Evolutionary conservation across 257 asterid species (phyloP).

Genomic region (Parsonsia alboflavescens): DNA sequence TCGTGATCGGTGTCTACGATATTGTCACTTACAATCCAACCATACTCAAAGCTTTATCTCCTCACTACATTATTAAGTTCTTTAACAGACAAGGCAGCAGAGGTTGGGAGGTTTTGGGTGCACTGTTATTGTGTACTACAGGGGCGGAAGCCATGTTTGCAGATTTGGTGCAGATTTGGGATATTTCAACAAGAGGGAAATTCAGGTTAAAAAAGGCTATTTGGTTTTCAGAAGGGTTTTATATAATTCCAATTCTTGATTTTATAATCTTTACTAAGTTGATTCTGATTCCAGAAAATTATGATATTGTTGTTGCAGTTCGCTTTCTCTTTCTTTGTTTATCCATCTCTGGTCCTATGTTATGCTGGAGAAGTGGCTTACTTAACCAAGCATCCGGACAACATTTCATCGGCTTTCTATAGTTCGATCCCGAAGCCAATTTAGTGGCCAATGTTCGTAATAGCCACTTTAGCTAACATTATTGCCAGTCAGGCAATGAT

Average conservation of each 20-base stretch:
- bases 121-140: constrained; percentile 25
- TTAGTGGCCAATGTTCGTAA: constrained; percentile 69
- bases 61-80: constrained; percentile 23
- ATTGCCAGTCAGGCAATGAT: constrained; percentile 76
- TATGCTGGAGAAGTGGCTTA: constrained; percentile 19
- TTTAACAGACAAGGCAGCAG: constrained; percentile 12
- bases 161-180: too few species aligned
- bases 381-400: constrained; percentile 19
- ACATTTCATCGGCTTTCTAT: constrained; percentile 12
- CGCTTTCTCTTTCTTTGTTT: constrained; percentile 21
- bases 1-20: constrained; percentile 23
- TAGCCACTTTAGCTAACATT: constrained; percentile 61
- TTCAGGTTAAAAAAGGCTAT: too few species aligned
- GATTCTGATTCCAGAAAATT: not conserved
- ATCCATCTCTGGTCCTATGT: constrained; percentile 15
- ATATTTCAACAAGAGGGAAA: constrained; percentile 25
- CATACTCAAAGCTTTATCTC: constrained; percentile 25
- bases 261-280: not conserved
- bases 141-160: constrained; percentile 36
- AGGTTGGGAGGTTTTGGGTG: constrained; percentile 29
- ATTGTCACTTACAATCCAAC: constrained; percentile 17
- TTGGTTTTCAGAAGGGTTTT: too few species aligned
- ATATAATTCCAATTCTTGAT: not conserved
- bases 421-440: constrained; percentile 35
- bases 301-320: constrained; percentile 12